These are phyloP conservation scores for Rubus parviflorus DNA, from an alignment of 306 rosid species.

Conservation along the genomic window DNA sequence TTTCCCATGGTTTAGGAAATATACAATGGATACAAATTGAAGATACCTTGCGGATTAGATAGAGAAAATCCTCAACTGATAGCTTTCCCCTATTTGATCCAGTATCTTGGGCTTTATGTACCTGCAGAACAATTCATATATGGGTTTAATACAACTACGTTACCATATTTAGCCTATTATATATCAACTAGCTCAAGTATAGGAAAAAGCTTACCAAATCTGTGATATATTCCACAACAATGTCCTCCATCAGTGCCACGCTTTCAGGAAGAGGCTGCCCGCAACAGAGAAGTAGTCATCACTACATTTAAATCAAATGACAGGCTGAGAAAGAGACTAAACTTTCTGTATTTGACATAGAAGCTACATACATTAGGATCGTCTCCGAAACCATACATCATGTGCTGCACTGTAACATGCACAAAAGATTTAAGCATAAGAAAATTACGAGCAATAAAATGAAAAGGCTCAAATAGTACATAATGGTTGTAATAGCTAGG, in stretches of 20 bases:
- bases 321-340: neutral
- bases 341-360: neutral
- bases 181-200: neutral
- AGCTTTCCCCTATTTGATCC: conserved; percentile 89
- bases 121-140: conserved; percentile 41
- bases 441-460: neutral
- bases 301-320: neutral
- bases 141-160: conserved; percentile 21
- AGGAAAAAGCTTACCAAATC: conserved; percentile 51
- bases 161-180: neutral
- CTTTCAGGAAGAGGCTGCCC: neutral
- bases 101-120: conserved; percentile 87
- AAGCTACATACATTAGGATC: conserved; percentile 67
- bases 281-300: neutral
- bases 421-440: conserved; percentile 14
- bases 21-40: neutral
- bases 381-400: conserved; percentile 97
- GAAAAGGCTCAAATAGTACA: neutral
- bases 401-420: conserved; percentile 71
- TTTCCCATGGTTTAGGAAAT: neutral
- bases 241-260: conserved; percentile 10
- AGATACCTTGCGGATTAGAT: conserved; percentile 81
- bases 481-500: neutral
- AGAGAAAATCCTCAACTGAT: conserved; percentile 80
- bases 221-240: conserved; percentile 79